Percentiles rank a stretch among this genome's conserved stretches.
Evolutionary conservation across 805 yeast species (phyloP).

Genomic region (Deakozyma indianensis): DNA sequence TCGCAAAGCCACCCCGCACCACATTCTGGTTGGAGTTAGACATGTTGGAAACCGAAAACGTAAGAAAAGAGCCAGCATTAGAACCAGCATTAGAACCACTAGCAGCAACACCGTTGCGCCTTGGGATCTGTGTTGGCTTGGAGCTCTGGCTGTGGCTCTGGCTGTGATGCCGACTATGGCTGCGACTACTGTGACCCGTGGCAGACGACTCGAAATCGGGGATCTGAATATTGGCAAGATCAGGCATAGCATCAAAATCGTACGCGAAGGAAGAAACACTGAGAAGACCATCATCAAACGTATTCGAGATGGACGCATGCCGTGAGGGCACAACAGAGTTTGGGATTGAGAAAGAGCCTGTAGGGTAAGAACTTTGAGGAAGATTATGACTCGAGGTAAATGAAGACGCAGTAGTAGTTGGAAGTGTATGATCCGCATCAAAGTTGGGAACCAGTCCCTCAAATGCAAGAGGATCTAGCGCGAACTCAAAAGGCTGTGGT

Average conservation of each 20-base stretch:
- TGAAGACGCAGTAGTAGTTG: neutral
- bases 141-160: neutral
- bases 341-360: neutral
- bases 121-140: neutral
- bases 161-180: too few species aligned
- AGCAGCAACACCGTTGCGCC: neutral
- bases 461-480: neutral
- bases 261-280: neutral
- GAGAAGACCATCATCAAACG: neutral
- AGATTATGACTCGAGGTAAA: neutral
- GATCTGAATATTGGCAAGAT: neutral
- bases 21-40: neutral
- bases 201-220: neutral
- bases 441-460: neutral
- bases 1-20: neutral
- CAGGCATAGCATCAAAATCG: neutral
- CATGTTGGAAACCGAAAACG: neutral
- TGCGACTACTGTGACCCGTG: neutral
- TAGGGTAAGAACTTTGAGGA: neutral
- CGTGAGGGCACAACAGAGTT: neutral
- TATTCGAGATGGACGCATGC: neutral
- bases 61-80: neutral
- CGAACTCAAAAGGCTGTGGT: neutral
- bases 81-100: neutral
- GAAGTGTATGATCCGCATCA: neutral